These are phyloP conservation scores for Trifolium repens DNA, from an alignment of 306 rosid species.

Conservation along the genomic window DNA sequence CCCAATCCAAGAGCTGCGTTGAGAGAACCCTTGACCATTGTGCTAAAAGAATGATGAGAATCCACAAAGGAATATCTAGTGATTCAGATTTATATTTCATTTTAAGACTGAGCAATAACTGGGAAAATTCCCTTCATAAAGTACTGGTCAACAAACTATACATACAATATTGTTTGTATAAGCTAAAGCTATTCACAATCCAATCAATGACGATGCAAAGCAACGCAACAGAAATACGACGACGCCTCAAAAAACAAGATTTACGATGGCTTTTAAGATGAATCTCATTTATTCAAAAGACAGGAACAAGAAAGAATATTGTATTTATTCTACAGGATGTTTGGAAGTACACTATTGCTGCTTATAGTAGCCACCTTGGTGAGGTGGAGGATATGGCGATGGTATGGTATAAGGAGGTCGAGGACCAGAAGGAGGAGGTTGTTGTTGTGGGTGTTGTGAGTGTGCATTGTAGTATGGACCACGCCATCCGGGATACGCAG, in stretches of 20 bases:
- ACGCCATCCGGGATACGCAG: conserved; percentile 97
- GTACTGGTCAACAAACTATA: conserved; percentile 47
- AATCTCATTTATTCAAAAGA: conserved; percentile 40
- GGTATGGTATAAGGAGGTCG: conserved; percentile 90
- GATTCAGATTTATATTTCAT: conserved; percentile 18
- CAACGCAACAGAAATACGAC: conserved; percentile 22
- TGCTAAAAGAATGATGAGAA: background rate
- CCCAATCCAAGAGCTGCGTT: too few species aligned
- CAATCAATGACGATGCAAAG: conserved; percentile 40
- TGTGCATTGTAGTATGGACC: conserved; percentile 83
- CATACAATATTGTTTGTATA: conserved; percentile 41
- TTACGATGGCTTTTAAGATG: conserved; percentile 37
- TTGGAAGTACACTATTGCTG: conserved; percentile 60
- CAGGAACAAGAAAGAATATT: conserved; percentile 43
- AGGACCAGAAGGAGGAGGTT: conserved; percentile 67
- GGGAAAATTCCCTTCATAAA: conserved; percentile 29
- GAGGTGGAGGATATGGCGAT: conserved; percentile 77
- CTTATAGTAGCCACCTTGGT: conserved; percentile 87
- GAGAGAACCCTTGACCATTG: background rate
- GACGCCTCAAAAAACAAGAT: conserved; percentile 15
- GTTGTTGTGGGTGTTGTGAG: conserved; percentile 78
- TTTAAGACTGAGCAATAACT: conserved; percentile 11
- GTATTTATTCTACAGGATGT: conserved; percentile 28
- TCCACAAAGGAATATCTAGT: background rate
- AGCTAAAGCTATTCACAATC: conserved; percentile 37